These are phyloP conservation scores for Solanum hybrid DNA, from an alignment of 305 asterid genomes.

Conservation along the genomic window DNA sequence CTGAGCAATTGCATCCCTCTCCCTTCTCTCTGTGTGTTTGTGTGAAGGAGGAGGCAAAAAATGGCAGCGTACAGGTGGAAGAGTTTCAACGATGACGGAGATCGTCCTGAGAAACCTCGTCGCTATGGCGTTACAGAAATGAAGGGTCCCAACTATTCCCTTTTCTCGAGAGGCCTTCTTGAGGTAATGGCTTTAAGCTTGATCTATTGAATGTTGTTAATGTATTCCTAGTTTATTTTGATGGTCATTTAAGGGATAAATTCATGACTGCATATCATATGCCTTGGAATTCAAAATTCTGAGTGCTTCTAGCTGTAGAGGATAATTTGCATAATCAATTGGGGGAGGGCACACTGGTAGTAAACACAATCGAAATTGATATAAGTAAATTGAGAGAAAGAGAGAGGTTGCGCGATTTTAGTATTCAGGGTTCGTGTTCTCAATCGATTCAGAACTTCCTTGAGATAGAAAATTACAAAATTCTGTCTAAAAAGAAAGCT, in stretches of 20 bases:
- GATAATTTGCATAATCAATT: neutral
- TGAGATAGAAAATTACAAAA: neutral
- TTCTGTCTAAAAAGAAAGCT: neutral
- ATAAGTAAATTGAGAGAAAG: neutral
- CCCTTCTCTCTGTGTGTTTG: neutral
- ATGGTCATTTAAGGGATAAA: neutral
- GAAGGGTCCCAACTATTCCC: slow-evolving; percentile 69
- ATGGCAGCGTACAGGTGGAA: slow-evolving; percentile 66
- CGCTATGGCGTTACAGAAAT: slow-evolving; percentile 85
- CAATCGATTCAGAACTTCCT: neutral
- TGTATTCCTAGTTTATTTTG: neutral
- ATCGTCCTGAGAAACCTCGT: slow-evolving; percentile 93
- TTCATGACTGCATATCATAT: neutral
- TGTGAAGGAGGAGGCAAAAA: neutral
- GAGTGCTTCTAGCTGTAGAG: neutral
- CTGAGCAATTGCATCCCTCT: neutral
- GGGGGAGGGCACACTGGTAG: neutral
- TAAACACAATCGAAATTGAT: neutral
- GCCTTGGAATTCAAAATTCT: neutral
- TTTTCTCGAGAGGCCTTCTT: slow-evolving; percentile 58
- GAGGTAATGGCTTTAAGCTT: slow-evolving; percentile 31
- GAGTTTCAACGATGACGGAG: slow-evolving; percentile 79
- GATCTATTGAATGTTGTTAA: neutral
- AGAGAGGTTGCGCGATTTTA: neutral
- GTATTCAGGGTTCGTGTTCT: neutral